Conservation (phyloP, 306 rosid species). For the Lupinus albus region DNA sequence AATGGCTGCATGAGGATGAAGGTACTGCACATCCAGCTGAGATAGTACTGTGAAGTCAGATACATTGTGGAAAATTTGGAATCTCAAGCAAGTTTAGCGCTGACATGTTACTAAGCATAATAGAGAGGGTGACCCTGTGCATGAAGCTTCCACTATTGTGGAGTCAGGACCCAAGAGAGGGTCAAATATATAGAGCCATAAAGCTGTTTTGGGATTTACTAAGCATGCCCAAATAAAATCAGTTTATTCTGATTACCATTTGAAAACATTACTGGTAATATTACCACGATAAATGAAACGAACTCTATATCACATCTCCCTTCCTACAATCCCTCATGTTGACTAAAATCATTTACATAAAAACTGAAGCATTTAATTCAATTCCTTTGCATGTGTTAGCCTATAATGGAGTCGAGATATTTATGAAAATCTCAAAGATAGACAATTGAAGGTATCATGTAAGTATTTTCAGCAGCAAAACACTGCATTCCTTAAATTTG, state of each 20-base stretch:
- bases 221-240: constrained; percentile 21
- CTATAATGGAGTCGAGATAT: neutral
- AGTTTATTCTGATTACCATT: neutral
- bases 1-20: constrained; percentile 84
- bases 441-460: constrained; percentile 18
- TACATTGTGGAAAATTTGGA: neutral
- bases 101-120: constrained; percentile 15
- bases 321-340: constrained; percentile 8
- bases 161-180: neutral
- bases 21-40: constrained; percentile 86
- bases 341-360: constrained; percentile 13
- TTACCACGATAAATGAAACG: neutral
- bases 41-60: constrained; percentile 38
- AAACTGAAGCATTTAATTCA: neutral
- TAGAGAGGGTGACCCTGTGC: neutral
- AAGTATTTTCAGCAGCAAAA: constrained; percentile 26
- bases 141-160: constrained; percentile 1
- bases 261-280: neutral
- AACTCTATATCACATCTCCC: constrained; percentile 7
- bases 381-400: constrained; percentile 9
- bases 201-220: neutral
- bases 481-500: constrained; percentile 17
- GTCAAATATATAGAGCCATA: neutral
- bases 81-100: constrained; percentile 13
- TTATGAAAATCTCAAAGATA: constrained; percentile 29